Conservation (phyloP, 1,284 basidiomycete genomes). For the Naganishia liquefaciens region DNA sequence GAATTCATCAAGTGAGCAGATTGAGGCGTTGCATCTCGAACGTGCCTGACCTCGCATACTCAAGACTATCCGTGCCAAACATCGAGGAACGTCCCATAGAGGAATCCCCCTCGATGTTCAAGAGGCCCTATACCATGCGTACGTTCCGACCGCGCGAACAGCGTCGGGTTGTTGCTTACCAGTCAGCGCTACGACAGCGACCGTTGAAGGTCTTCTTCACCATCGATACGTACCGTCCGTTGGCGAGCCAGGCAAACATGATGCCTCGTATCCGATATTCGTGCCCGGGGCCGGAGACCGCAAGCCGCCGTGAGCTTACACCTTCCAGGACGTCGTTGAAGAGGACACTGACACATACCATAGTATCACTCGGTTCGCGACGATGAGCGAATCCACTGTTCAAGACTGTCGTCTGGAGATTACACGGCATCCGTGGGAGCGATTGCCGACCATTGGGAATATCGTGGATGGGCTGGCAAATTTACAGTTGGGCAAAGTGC, state of each 20-base stretch:
- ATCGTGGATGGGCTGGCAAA: slow-evolving; percentile 35
- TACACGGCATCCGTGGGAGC: slow-evolving; percentile 32
- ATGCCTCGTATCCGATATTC: slow-evolving; percentile 41
- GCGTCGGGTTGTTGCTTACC: not conserved
- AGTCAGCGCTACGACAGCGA: slow-evolving; percentile 26
- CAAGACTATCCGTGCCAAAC: slow-evolving; percentile 34
- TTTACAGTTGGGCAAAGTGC: slow-evolving; percentile 29
- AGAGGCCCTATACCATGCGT: slow-evolving; percentile 23
- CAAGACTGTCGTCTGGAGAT: slow-evolving; percentile 31
- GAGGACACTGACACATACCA: too few species aligned
- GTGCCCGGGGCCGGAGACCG: slow-evolving; percentile 29
- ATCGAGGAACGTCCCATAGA: slow-evolving; percentile 6
- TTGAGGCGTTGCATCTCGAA: too few species aligned
- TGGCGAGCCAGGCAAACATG: slow-evolving; percentile 41
- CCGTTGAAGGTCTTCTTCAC: slow-evolving; percentile 38
- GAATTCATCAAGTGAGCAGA: slow-evolving; percentile 37
- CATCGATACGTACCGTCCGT: slow-evolving; percentile 43
- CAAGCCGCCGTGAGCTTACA: slow-evolving; percentile 29
- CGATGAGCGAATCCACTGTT: slow-evolving; percentile 20
- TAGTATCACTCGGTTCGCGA: slow-evolving; percentile 20
- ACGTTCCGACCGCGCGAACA: not conserved
- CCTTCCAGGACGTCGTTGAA: too few species aligned
- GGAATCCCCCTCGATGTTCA: slow-evolving; percentile 4
- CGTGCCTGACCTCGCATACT: too few species aligned
- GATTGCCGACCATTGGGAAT: slow-evolving; percentile 37